phyloP scores from a whole-genome alignment of 2,329 filamentous ascomycete species.

The Acrodontium crateriforme region DNA sequence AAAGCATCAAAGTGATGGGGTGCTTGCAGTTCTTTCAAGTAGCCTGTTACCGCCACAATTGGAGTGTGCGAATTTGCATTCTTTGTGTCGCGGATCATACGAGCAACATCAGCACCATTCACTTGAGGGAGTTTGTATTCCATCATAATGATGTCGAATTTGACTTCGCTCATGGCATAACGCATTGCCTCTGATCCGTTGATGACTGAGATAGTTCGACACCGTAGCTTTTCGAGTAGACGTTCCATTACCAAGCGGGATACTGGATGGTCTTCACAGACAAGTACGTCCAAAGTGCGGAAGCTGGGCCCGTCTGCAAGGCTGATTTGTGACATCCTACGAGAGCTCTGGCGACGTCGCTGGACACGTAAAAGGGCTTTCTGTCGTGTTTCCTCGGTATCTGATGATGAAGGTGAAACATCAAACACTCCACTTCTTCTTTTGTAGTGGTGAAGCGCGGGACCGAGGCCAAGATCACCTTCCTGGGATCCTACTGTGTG shows the following conservation, averaged over 20 bases:
- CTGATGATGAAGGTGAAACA: conserved; percentile 91
- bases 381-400: conserved; percentile 88
- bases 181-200: conserved; percentile 86
- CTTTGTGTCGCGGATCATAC: conserved; percentile 95
- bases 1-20: conserved; percentile 92
- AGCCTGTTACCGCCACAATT: conserved; percentile 91
- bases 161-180: conserved; percentile 91
- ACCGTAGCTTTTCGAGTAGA: conserved; percentile 84
- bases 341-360: conserved; percentile 84
- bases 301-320: conserved; percentile 74
- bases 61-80: conserved; percentile 90
- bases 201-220: conserved; percentile 79
- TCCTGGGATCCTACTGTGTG: conserved; percentile 80
- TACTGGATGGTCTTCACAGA: conserved; percentile 95
- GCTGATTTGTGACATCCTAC: conserved; percentile 81
- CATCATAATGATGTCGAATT: conserved; percentile 97
- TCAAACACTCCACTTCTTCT: conserved; percentile 89
- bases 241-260: conserved; percentile 99
- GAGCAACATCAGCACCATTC: conserved; percentile 85
- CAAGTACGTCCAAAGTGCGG: conserved; percentile 80
- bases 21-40: conserved; percentile 91
- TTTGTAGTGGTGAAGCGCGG: conserved; percentile 59
- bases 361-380: conserved; percentile 87
- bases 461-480: conserved; percentile 60
- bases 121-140: conserved; percentile 93